Conservation (phyloP, 2,329 filamentous ascomycete species). For the Colletotrichum endophyticum region DNA sequence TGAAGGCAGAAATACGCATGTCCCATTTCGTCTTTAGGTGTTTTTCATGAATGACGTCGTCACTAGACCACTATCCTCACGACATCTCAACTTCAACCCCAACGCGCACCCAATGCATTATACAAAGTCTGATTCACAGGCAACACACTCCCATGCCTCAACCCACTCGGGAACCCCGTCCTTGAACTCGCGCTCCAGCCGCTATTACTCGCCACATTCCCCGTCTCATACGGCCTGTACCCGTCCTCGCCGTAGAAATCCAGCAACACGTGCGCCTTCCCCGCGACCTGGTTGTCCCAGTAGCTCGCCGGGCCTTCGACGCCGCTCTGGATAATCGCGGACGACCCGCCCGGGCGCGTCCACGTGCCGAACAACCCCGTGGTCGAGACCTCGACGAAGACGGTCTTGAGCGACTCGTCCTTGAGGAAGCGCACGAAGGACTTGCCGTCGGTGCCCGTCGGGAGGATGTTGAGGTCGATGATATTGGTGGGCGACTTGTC, state of each 20-base stretch:
- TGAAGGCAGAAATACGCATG: no score
- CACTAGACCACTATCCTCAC: no score
- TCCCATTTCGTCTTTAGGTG: no score
- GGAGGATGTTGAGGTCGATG: slow-evolving; percentile 54
- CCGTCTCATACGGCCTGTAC: slow-evolving; percentile 54
- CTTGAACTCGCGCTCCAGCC: slow-evolving; percentile 50
- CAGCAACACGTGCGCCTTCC: slow-evolving; percentile 51
- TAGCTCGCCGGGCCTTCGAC: slow-evolving; percentile 52
- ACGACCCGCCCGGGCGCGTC: slow-evolving; percentile 49
- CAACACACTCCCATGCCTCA: slow-evolving; percentile 58
- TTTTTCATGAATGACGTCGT: no score
- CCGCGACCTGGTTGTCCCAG: slow-evolving; percentile 43
- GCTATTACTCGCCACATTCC: slow-evolving; percentile 43
- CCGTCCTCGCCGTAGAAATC: slow-evolving; percentile 53
- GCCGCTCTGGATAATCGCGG: slow-evolving; percentile 43
- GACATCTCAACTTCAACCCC: not conserved
- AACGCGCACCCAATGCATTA: slow-evolving; percentile 29
- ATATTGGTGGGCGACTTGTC: slow-evolving; percentile 50
- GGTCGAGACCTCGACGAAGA: slow-evolving; percentile 54
- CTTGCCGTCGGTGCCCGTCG: slow-evolving; percentile 39
- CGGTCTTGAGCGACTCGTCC: slow-evolving; percentile 55
- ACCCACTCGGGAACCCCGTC: slow-evolving; percentile 45
- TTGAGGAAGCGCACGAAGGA: slow-evolving; percentile 61
- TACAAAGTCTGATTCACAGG: slow-evolving; percentile 48
- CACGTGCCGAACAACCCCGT: slow-evolving; percentile 56